These are phyloP conservation scores for Physaria fendleri DNA, from an alignment of 345 rosid genomes.

Conservation along the genomic window DNA sequence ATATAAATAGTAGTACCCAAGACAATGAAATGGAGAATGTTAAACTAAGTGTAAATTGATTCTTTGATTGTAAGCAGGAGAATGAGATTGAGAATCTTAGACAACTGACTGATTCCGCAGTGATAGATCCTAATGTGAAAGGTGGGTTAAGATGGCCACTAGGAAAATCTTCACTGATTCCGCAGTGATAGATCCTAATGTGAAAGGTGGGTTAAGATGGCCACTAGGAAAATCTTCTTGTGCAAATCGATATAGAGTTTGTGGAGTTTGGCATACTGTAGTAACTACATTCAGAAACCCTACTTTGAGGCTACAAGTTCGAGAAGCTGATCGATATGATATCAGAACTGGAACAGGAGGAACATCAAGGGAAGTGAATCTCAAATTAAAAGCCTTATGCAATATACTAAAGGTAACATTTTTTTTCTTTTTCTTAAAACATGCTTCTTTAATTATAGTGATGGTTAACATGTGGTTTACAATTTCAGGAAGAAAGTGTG, in stretches of 20 bases:
- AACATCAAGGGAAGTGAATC: constrained; percentile 28
- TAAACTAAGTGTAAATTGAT: neutral
- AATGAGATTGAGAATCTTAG: constrained; percentile 41
- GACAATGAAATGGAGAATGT: neutral
- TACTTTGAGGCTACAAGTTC: constrained; percentile 39
- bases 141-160: constrained; percentile 69
- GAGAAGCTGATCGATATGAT: constrained; percentile 53
- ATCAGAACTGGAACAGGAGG: constrained; percentile 39
- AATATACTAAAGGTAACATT: constrained; percentile 14
- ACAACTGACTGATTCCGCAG: constrained; percentile 40
- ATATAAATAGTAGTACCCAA: neutral
- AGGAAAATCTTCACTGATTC: constrained; percentile 36
- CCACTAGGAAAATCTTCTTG: constrained; percentile 37
- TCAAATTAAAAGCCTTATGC: constrained; percentile 39
- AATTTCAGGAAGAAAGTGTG: constrained; percentile 13
- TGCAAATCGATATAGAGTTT: constrained; percentile 34
- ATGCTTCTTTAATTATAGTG: neutral
- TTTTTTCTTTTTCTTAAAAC: neutral
- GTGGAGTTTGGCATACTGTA: constrained; percentile 46
- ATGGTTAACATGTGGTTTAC: neutral
- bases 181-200: constrained; percentile 48
- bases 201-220: constrained; percentile 68
- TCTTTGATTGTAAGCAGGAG: constrained; percentile 37
- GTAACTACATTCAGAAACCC: constrained; percentile 29
- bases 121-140: constrained; percentile 46